Evolutionary conservation across 2,329 filamentous ascomycete genomes (phyloP), one percentile per base, ranked within the genome.

Genomic region (Colletotrichum incanum): DNA sequence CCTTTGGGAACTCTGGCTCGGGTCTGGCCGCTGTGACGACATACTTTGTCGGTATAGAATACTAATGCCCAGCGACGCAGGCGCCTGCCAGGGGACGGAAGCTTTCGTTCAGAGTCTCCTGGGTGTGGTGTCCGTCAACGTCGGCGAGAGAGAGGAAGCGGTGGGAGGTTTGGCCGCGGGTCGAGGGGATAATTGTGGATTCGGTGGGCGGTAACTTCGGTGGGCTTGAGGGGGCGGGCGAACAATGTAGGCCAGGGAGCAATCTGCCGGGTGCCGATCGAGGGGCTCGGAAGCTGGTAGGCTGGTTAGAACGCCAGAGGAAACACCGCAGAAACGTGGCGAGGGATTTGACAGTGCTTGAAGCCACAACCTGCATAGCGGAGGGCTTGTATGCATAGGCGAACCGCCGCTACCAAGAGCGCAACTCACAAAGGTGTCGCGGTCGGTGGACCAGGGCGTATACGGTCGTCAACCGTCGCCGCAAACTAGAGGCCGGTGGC

Each of bases 1-100:
- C 61, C 75, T 77, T 67, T 78, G 75, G 71, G 80, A 76, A 75
- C 78, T 77, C 20, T 69, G 70, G 54, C 65, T 73, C 49, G 72
- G 70, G 34, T 54, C 58, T 63, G 68, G 72, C 72, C 61, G 72
- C 56, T 58, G 71, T 34, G 73, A 66, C 65, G 73, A 73, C 73
- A 75, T 75, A 52, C 73, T 75, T 73, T 20, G 65, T 43, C 54
- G 34, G 65, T 12, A 14, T 37, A 59, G 45, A 43, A 34, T 60
- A 45, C 50, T 34, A 56, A 77, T 73, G 58, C 78, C 77, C 68
- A 79, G 60, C 45, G 62, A 66, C 55, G 56, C 60, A 54, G 26
- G 50, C 67, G 56, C 67, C 49, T 59, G 56, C 61, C 55, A 62
- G 61, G 41, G 11, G 41, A 47, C 18, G 54, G 26, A 26, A 6